phyloP scores from a whole-genome alignment of 106 monocot species.

The Dendrobium catenatum region DNA sequence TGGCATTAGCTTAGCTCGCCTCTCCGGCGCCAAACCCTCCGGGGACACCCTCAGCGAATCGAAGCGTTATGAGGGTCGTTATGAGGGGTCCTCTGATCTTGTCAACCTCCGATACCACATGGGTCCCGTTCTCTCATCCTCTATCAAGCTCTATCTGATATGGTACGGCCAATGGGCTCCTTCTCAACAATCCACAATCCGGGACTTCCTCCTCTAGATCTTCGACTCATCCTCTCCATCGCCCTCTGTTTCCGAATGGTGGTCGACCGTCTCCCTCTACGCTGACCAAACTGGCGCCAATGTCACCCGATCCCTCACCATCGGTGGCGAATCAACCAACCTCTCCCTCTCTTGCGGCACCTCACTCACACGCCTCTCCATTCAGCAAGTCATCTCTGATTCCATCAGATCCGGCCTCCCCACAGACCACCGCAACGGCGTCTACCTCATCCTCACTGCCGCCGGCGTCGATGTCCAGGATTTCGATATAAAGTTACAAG shows the following conservation, averaged over 20 bases:
- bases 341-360: conserved; percentile 19
- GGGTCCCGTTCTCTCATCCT: conserved; percentile 77
- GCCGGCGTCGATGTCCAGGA: conserved; percentile 44
- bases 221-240: conserved; percentile 26
- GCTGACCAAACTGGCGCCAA: conserved; percentile 67
- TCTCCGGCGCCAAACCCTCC: background rate
- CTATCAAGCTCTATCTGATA: conserved; percentile 56
- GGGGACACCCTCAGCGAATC: conserved; percentile 13
- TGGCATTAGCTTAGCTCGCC: no score
- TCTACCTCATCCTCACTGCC: conserved; percentile 59
- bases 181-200: conserved; percentile 29
- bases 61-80: conserved; percentile 9
- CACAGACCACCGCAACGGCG: conserved; percentile 49
- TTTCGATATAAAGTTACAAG: conserved; percentile 12
- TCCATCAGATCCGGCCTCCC: conserved; percentile 30
- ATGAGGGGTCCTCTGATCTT: conserved; percentile 62
- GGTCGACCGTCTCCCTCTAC: conserved; percentile 66
- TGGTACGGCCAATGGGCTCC: conserved; percentile 69
- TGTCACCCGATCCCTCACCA: conserved; percentile 47
- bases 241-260: conserved; percentile 60
- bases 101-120: conserved; percentile 68
- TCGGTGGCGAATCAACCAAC: conserved; percentile 32
- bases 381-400: conserved; percentile 58
- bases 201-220: conserved; percentile 60
- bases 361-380: conserved; percentile 47